Base-by-base conservation (phyloP, 495 filamentous ascomycete species). In the Geopyxis carbonaria region DNA sequence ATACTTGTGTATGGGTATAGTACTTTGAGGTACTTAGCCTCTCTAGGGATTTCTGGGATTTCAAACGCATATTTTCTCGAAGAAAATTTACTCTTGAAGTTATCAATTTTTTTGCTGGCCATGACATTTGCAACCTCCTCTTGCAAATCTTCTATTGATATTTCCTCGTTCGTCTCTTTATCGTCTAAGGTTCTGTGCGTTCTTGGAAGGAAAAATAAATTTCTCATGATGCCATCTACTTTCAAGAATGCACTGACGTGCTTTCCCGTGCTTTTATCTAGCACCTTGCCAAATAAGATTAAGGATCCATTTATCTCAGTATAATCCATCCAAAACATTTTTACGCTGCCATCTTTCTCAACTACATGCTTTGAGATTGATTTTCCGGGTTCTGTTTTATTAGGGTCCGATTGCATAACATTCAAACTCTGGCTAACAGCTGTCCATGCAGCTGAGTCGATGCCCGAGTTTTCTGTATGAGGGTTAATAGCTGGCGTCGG, bases 301-400 rank as follows among this genome's bases (percentile, higher is more conserved):
- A 97, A 64, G 46, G 74, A 82, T 29, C 87, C 91, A 53, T 87
- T 84, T 57, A 94, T 64, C 56, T 97, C 89, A 0, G 82, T 84
- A 48, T 91, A 95, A 55, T 97, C 89, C 9, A 84, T 73, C 89
- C 89, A 97, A 61, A 93, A 97, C 65, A 97, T 78, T 47, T 76
- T 78, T 13, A 97, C 63, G 49, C 78, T 87, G 16, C 91, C 89
- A 54, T 97, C 85, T 46, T 78, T 73, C 54, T 95, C 89, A 22
- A 89, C 68, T 13, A 80, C 83, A 55, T 89, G 77, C 44, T 77
- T 69, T 14, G 81, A 66, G 31, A 74, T 70, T 14, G 93, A 59
- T 57, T 94, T 97, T 6, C 85, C 86, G 18, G 60, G 60, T 27
- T 66, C 62, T 42, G 83, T 78, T 11, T 69, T 46, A n/a, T 68